A percentile compares a stretch with the other conserved stretches of the same genome.
Evolutionary conservation across 2,329 filamentous ascomycete genomes (phyloP).

Genomic region (Plenodomus tracheiphilus): DNA sequence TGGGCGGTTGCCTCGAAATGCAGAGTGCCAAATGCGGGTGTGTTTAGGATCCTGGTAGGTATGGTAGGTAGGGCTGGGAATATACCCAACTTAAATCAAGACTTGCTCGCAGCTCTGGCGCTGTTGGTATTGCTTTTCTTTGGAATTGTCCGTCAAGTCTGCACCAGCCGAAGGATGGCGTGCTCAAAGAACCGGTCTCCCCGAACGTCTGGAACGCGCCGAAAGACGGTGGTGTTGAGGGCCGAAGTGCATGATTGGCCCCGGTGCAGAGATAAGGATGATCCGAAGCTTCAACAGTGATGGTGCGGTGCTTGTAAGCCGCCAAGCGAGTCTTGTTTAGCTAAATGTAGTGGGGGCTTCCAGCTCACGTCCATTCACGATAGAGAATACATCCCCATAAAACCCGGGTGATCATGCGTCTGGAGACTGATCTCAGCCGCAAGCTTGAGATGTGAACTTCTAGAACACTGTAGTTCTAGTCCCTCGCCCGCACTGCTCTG

Average conservation of each 20-base stretch:
- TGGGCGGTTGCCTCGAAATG: neutral
- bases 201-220: conserved; percentile 8
- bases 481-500: no score
- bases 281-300: conserved; percentile 2
- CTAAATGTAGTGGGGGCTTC: no score
- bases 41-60: no score
- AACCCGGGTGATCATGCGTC: no score
- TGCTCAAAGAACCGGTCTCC: conserved; percentile 11
- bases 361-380: no score
- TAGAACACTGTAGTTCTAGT: no score
- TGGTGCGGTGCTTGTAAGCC: conserved; percentile 12
- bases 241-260: conserved; percentile 4
- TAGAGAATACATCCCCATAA: no score
- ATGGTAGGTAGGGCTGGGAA: neutral
- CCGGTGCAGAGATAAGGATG: neutral
- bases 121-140: neutral
- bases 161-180: conserved; percentile 9
- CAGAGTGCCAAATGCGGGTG: no score
- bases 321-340: conserved; percentile 15
- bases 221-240: neutral
- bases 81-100: no score
- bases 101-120: no score
- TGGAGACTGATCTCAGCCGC: no score
- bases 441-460: no score
- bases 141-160: neutral